A percentile compares a stretch with the other conserved stretches of the same genome.
Conservation (phyloP, 768 basidiomycete species). For the Naganishia randhawae region DNA sequence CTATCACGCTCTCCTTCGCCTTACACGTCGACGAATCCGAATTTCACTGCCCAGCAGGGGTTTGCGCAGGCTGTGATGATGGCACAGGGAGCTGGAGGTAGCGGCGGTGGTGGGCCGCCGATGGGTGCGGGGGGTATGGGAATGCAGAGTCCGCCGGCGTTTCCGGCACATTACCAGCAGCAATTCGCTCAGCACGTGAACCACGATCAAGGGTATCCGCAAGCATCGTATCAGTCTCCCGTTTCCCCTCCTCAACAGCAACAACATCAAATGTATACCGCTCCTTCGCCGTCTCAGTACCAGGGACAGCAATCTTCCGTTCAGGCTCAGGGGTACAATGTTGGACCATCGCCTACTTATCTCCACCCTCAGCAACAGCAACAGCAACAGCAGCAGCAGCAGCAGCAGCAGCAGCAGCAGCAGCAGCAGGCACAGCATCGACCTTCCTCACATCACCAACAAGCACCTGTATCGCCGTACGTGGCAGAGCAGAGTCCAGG, state of each 20-base stretch:
- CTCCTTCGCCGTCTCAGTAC: constrained; percentile 10
- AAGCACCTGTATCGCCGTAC: constrained; percentile 3
- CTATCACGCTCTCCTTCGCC: constrained; percentile 15
- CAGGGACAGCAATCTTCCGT: background rate
- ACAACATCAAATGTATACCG: constrained; percentile 15
- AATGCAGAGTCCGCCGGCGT: constrained; percentile 1
- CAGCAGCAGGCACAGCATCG: constrained; percentile 21
- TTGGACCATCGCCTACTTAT: constrained; percentile 5
- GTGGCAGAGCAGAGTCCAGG: background rate
- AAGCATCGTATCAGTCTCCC: constrained; percentile 3
- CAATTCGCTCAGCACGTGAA: constrained; percentile 6
- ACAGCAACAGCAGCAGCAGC: constrained; percentile 27
- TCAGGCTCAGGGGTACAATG: constrained; percentile 11
- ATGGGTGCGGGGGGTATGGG: background rate
- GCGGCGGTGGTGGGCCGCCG: background rate
- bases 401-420: constrained; percentile 17
- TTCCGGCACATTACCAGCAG: constrained; percentile 19
- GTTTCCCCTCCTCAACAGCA: constrained; percentile 24
- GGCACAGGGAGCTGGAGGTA: background rate
- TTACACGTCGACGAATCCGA: constrained; percentile 5
- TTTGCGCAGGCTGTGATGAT: constrained; percentile 23
- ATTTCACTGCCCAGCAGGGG: constrained; percentile 10
- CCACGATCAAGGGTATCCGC: background rate
- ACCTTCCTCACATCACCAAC: background rate
- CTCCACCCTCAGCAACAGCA: constrained; percentile 24